phyloP scores from a whole-genome alignment of 2,329 filamentous ascomycete species.

The Ambrosiella cleistominuta region DNA sequence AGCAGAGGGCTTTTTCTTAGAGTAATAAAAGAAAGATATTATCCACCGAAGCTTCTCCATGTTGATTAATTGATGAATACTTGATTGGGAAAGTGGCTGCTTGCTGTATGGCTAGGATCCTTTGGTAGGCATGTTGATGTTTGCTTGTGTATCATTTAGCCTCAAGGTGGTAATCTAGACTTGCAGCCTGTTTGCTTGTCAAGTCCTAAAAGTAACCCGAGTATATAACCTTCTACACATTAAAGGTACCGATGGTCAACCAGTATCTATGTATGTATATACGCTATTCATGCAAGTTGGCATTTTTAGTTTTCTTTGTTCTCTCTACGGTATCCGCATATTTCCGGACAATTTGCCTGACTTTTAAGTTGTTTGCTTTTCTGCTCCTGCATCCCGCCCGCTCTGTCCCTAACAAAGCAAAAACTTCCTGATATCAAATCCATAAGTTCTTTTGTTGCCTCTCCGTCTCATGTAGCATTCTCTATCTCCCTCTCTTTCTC shows the following conservation, averaged over 20 bases:
- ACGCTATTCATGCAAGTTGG: no score
- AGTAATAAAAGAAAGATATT: no score
- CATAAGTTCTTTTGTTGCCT: background rate
- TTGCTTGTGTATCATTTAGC: background rate
- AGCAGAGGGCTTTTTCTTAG: no score
- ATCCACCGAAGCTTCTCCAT: no score
- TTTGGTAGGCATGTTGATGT: background rate
- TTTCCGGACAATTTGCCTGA: background rate
- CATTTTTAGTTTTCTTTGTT: background rate
- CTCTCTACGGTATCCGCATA: no score
- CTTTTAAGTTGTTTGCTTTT: background rate
- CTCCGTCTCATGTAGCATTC: background rate
- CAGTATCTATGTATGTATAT: no score
- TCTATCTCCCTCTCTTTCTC: background rate
- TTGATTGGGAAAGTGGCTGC: no score
- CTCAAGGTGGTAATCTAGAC: background rate
- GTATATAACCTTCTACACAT: background rate
- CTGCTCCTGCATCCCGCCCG: background rate
- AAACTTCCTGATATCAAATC: background rate
- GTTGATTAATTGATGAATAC: no score
- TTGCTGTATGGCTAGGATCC: background rate
- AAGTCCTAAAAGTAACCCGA: background rate
- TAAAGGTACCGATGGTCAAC: no score
- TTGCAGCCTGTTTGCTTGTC: background rate
- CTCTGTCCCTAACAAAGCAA: no score